These are phyloP conservation scores for Rhizopogon sp. DNA, from an alignment of 768 basidiomycete genomes.

Conservation along the genomic window DNA sequence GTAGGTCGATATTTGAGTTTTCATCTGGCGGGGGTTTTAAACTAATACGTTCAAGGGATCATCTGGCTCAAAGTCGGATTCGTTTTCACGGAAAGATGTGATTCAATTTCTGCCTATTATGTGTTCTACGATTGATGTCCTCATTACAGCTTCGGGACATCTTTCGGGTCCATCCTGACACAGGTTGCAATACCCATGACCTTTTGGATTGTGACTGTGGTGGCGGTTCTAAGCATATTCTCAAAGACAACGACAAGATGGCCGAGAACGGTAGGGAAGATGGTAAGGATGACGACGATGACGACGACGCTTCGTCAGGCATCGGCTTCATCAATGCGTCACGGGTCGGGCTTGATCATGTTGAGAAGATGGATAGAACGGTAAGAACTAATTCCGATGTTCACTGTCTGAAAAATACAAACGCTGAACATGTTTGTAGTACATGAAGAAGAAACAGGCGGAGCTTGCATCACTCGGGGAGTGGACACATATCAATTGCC, in stretches of 20 bases:
- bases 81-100: conserved; percentile 85
- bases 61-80: conserved; percentile 69
- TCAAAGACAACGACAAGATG: neutral
- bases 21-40: neutral
- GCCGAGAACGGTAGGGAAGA: neutral
- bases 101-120: conserved; percentile 17
- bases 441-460: conserved; percentile 60
- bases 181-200: conserved; percentile 89
- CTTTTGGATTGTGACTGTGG: conserved; percentile 78
- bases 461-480: conserved; percentile 69
- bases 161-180: conserved; percentile 78
- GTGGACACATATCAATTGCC: conserved; percentile 84
- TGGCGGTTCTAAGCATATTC: conserved; percentile 8
- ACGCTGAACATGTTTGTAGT: conserved; percentile 33
- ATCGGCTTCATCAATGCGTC: conserved; percentile 64
- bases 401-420: neutral
- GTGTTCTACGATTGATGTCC: neutral
- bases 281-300: conserved; percentile 19
- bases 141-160: conserved; percentile 75
- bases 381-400: conserved; percentile 31
- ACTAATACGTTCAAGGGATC: conserved; percentile 27
- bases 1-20: conserved; percentile 29
- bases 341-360: conserved; percentile 43
- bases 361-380: conserved; percentile 45
- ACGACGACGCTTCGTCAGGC: conserved; percentile 24